Percentiles rank a stretch among this genome's conserved stretches.
phyloP scores from a whole-genome alignment of 108 stramenopile species.

The Cyclotella baltica region DNA sequence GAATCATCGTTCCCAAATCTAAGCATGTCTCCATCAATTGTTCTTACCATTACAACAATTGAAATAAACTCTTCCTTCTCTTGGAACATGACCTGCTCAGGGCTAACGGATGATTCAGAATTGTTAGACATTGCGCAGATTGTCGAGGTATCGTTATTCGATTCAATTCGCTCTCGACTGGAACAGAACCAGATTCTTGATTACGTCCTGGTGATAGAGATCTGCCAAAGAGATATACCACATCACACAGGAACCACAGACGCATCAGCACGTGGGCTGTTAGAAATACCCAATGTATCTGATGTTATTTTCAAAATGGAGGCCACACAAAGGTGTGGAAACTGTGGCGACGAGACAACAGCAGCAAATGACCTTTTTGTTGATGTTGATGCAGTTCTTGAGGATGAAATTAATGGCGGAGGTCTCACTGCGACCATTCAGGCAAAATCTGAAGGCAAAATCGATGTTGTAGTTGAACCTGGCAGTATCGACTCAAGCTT shows the following conservation, averaged over 20 bases:
- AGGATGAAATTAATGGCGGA: not conserved
- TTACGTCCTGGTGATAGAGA: slow-evolving; percentile 7
- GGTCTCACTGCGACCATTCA: not conserved
- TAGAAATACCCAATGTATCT: not conserved
- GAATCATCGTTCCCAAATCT: not conserved
- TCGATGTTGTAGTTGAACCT: not conserved
- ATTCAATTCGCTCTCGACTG: not conserved
- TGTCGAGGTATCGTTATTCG: slow-evolving; percentile 2
- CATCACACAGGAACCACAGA: not conserved
- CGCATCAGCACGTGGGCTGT: not conserved
- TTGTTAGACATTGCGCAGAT: not conserved
- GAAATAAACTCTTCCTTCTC: slow-evolving; percentile 7
- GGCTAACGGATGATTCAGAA: not conserved
- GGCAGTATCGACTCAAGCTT: slow-evolving; percentile 4
- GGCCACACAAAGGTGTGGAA: not conserved
- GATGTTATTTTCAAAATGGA: not conserved
- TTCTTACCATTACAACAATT: not conserved
- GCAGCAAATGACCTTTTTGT: not conserved
- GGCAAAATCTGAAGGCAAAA: not conserved
- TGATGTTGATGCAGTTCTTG: not conserved
- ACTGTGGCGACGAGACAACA: not conserved
- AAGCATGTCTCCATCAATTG: not conserved
- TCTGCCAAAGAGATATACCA: not conserved
- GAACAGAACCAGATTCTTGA: not conserved
- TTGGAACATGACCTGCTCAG: slow-evolving; percentile 1